Evolutionary conservation across 495 filamentous ascomycete species (phyloP).

Genomic region (Parachaetomium inaequale): DNA sequence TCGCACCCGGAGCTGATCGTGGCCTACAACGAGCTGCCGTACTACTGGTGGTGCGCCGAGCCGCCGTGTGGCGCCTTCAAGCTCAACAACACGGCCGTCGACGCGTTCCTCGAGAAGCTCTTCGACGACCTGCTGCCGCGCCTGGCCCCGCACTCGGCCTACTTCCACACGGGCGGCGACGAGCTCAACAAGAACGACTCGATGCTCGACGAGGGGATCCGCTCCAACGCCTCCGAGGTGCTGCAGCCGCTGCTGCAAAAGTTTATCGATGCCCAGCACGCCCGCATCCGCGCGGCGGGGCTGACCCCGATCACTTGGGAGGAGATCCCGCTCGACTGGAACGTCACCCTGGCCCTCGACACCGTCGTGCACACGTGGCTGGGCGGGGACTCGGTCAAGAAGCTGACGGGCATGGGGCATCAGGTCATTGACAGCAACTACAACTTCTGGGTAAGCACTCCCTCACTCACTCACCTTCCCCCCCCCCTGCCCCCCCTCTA

Average conservation of each 20-base stretch:
- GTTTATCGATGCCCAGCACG: slow-evolving; percentile 64
- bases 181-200: slow-evolving; percentile 75
- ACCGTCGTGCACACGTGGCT: slow-evolving; percentile 72
- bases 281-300: slow-evolving; percentile 52
- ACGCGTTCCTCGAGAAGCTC: slow-evolving; percentile 63
- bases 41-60: slow-evolving; percentile 63
- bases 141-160: slow-evolving; percentile 58
- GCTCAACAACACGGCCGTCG: slow-evolving; percentile 63
- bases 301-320: slow-evolving; percentile 76
- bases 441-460: slow-evolving; percentile 61
- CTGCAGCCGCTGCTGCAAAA: slow-evolving; percentile 68
- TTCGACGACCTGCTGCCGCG: slow-evolving; percentile 71
- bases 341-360: slow-evolving; percentile 60
- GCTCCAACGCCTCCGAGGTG: slow-evolving; percentile 55
- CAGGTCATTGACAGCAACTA: slow-evolving; percentile 70
- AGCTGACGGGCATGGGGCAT: slow-evolving; percentile 56
- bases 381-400: slow-evolving; percentile 51
- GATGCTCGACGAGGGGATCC: slow-evolving; percentile 63
- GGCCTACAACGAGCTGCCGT: slow-evolving; percentile 65
- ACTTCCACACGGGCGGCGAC: slow-evolving; percentile 82
- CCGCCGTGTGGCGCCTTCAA: slow-evolving; percentile 74
- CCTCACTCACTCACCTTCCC: neutral
- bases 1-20: slow-evolving; percentile 70
- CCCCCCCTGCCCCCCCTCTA: neutral
- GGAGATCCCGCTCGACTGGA: slow-evolving; percentile 73